Evolutionary conservation across 805 yeast genomes (phyloP), one percentile per base, ranked within the genome.

Genomic region (Candida anglica): DNA sequence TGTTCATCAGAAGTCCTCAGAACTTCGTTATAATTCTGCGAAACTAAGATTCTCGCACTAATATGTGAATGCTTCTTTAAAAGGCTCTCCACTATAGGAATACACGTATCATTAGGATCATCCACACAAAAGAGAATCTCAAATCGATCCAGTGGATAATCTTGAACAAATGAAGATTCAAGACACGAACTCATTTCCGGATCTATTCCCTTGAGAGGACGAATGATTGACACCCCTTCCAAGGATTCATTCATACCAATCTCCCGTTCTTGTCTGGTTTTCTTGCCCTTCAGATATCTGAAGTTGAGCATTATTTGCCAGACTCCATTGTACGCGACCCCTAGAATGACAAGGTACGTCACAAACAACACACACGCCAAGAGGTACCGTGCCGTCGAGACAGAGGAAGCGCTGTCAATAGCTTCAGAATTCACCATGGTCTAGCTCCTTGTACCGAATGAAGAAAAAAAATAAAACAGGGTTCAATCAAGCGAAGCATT

Each of bases 151-250:
- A 34, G 28, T 0, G 93, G 86, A 46, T 86, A 85, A 14, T 72
- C 66, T 52, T 87, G 96, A 27, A 63, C 56, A 37, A 86, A 75
- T 4, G 87, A 75, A 19, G 84, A 73, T 37, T 75, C 76, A 24
- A 88, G 59, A 50, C 95, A 86, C 8, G 71, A 55, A 24, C 68
- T 73, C 58, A 86, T 68, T 43, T 81, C 89, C 1, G 88, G 75
- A 53, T 87, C 96, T 13, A 86, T 60, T 13, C 96, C 96, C 50
- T 86, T 86, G 38, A 87, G 66, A 0, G 96, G 96, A 19, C 96
- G 61, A 22, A 87, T 52, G 17, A 88, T 84, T 1, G 93, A 75
- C 14, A 87, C 95, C 6, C 68, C 63, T 38, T 63, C 69, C 18
- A 38, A 33, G 10, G 17, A 9, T n/a, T 11, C 30, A 5, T 13